Base-by-base conservation (phyloP, 352 stramenopile genomes). In the Phytophthora boehmeriae region DNA sequence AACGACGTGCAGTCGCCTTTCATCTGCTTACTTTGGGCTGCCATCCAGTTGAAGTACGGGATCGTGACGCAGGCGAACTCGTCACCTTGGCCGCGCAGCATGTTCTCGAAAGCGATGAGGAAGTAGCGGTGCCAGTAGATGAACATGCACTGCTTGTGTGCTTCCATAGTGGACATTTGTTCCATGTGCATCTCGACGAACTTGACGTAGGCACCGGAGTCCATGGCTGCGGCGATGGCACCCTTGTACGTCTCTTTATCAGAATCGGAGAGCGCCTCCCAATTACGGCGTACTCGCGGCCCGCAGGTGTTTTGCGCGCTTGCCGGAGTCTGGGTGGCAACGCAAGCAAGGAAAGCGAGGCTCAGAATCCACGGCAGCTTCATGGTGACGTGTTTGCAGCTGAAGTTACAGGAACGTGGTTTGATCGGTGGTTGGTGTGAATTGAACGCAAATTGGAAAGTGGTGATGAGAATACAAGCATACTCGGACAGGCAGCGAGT, bases 1-100 rank as follows among this genome's bases (percentile, higher is more conserved):
- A 89, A 70, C 30, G 23, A 73, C 1, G 14, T 36, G 59, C 83
- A 89, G 28, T 69, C 20, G 2, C 74, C 60, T 5, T 61, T 66
- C 11, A 51, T 25, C 10, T 65, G 57, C 4, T 57, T 59, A 38
- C 56, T 73, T 47, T 85, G 58, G 38, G 72, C 77, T 1, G 68
- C 76, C 20, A 88, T 66, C 60, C 68, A 88, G 70, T 92, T 80
- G 75, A 73, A 92, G 64, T 88, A 90, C 27, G 83, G 83, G 0
- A 92, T 14, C 4, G 80, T 90, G 23, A 90, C 54, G 39, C 81
- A 90, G 11, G 68, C 75, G 27, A 70, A 90, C 41, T 70, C 22
- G 0, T 51, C 0, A 9, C 62, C 71, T 22, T 83, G 66, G 2
- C 34, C 60, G 22, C 83, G 80, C 19, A 90, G 56, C 78, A 92